phyloP scores from a whole-genome alignment of 257 asterid species.

The Primulina huaijiensis region DNA sequence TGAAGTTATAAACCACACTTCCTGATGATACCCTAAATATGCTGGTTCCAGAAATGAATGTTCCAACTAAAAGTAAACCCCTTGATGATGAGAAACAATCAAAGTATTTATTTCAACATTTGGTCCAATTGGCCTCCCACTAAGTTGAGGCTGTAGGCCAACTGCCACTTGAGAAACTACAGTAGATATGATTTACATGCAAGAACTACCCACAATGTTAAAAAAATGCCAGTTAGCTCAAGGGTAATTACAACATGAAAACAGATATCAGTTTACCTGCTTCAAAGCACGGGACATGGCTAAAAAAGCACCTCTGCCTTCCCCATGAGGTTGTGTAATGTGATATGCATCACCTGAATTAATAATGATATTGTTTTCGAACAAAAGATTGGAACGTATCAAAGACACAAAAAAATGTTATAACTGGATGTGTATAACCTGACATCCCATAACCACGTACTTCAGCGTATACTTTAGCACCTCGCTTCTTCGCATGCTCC shows the following conservation, averaged over 20 bases:
- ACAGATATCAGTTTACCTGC: constrained; percentile 47
- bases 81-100: neutral
- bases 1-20: constrained; percentile 7
- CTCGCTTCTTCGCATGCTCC: constrained; percentile 87
- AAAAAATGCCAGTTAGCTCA: neutral
- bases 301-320: constrained; percentile 88
- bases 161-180: neutral
- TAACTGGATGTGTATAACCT: constrained; percentile 43
- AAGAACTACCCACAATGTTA: neutral
- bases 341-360: constrained; percentile 87
- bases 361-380: constrained; percentile 17
- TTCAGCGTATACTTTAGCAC: constrained; percentile 87
- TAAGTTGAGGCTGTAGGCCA: neutral
- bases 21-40: constrained; percentile 3
- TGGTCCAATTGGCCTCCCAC: neutral
- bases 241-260: neutral
- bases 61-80: too few relatives aligned
- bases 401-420: neutral
- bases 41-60: too few relatives aligned
- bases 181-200: neutral
- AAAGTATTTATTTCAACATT: neutral
- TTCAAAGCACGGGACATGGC: constrained; percentile 88
- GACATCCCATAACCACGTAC: constrained; percentile 95
- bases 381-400: constrained; percentile 19
- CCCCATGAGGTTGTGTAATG: constrained; percentile 86